These are phyloP conservation scores for Paracorniculantispora psalliotae DNA, from an alignment of 2,329 filamentous ascomycete genomes.

Conservation along the genomic window DNA sequence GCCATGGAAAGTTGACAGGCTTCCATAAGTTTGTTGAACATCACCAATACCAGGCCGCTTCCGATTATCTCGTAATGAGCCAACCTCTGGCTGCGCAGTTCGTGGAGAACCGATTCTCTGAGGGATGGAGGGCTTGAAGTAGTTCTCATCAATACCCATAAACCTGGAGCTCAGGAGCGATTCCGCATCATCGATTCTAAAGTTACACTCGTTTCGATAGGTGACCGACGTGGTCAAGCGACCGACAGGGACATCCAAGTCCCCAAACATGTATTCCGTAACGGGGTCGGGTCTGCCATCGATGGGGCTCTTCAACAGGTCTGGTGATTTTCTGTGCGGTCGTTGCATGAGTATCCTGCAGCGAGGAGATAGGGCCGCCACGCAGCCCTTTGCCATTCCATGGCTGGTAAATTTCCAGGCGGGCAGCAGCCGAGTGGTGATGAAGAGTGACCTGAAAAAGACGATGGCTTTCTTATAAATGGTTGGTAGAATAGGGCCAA, in stretches of 20 bases:
- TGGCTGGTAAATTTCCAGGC: constrained; percentile 78
- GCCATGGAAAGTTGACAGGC: constrained; percentile 85
- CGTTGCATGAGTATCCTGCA: constrained; percentile 72
- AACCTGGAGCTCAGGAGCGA: constrained; percentile 87
- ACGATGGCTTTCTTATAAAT: constrained; percentile 98
- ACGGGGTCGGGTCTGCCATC: constrained; percentile 41
- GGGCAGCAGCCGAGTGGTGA: constrained; percentile 75
- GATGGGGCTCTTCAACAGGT: constrained; percentile 53
- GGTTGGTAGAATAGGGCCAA: constrained; percentile 65
- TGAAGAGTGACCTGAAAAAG: constrained; percentile 83
- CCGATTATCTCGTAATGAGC: constrained; percentile 69
- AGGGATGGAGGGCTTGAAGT: constrained; percentile 74
- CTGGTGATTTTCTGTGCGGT: constrained; percentile 49
- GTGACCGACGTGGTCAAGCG: constrained; percentile 75
- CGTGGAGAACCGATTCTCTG: constrained; percentile 41
- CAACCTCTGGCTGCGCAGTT: constrained; percentile 49
- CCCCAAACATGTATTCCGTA: constrained; percentile 74
- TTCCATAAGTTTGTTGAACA: constrained; percentile 78
- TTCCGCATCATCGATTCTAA: constrained; percentile 87
- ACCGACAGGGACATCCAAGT: constrained; percentile 81
- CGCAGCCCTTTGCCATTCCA: constrained; percentile 65
- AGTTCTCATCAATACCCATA: constrained; percentile 83
- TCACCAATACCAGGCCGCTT: constrained; percentile 47
- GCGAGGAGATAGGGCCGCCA: constrained; percentile 63
- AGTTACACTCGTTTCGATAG: constrained; percentile 85